A percentile compares a stretch with the other conserved stretches of the same genome.
Evolutionary conservation across 225 moss, liverwort and hornwort species (phyloP).

Genomic region (Polytrichum formosum): DNA sequence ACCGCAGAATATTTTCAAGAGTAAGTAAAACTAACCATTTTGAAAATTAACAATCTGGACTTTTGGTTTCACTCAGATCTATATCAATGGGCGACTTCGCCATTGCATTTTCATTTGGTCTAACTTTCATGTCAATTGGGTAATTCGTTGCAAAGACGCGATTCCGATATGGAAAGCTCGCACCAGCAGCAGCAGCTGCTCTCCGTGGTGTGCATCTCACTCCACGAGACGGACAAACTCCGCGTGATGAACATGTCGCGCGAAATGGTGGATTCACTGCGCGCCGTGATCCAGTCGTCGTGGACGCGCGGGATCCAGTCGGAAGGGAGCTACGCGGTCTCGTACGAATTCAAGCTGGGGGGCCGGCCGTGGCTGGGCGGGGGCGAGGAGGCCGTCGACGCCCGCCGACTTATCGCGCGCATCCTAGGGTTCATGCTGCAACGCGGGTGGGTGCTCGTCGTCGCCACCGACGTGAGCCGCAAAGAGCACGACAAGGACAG

Average conservation of each 20-base stretch:
- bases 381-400: constrained; percentile 14
- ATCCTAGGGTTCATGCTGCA: constrained; percentile 44
- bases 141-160: too few relatives aligned
- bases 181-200: too few relatives aligned
- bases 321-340: constrained; percentile 26
- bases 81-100: too few relatives aligned
- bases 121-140: too few relatives aligned
- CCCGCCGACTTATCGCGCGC: constrained; percentile 26
- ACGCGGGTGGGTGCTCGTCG: constrained; percentile 36
- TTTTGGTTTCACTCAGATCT: too few relatives aligned
- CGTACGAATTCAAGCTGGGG: constrained; percentile 43
- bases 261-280: constrained; percentile 20
- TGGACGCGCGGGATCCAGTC: constrained; percentile 51
- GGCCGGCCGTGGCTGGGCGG: constrained; percentile 32
- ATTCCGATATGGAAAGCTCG: too few relatives aligned
- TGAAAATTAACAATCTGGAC: too few relatives aligned
- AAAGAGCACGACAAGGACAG: constrained; percentile 10
- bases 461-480: constrained; percentile 16
- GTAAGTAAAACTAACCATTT: too few relatives aligned
- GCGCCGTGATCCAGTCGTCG: constrained; percentile 17
- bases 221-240: constrained; percentile 35
- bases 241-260: constrained; percentile 32
- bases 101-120: too few relatives aligned
- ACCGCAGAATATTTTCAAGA: too few relatives aligned
- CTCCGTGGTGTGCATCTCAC: constrained; percentile 25